Evolutionary conservation across 139 green algal species (phyloP).

Genomic region (Chloropicon primus): DNA sequence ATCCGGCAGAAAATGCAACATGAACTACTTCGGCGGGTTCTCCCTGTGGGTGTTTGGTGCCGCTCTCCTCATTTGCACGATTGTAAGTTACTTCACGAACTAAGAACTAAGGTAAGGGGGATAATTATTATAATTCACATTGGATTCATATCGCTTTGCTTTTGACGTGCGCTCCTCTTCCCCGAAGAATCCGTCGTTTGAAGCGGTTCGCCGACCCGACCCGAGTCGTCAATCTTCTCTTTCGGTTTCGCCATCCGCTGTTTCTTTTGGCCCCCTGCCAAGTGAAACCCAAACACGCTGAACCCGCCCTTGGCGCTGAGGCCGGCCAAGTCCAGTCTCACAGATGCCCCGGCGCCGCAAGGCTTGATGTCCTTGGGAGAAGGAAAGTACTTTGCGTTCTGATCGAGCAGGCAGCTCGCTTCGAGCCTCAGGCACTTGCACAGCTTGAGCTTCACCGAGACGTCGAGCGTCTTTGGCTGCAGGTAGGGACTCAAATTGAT

Average conservation of each 20-base stretch:
- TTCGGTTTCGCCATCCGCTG: background rate
- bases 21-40: background rate
- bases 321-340: background rate
- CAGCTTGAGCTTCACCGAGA: background rate
- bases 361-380: background rate
- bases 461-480: background rate
- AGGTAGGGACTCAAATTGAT: background rate
- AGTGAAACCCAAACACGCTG: background rate
- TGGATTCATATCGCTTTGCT: too few relatives aligned
- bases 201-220: background rate
- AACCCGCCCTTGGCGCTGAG: background rate
- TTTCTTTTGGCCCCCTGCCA: background rate
- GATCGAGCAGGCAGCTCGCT: background rate
- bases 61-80: background rate
- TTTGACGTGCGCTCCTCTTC: too few relatives aligned
- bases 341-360: background rate
- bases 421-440: background rate
- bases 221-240: background rate
- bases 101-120: too few relatives aligned
- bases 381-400: background rate
- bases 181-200: too few relatives aligned
- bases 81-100: background rate
- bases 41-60: background rate
- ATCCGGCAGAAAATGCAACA: background rate
- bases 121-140: too few relatives aligned